Conservation (phyloP, 2,329 filamentous ascomycete species). For the Monosporascus sp. region DNA sequence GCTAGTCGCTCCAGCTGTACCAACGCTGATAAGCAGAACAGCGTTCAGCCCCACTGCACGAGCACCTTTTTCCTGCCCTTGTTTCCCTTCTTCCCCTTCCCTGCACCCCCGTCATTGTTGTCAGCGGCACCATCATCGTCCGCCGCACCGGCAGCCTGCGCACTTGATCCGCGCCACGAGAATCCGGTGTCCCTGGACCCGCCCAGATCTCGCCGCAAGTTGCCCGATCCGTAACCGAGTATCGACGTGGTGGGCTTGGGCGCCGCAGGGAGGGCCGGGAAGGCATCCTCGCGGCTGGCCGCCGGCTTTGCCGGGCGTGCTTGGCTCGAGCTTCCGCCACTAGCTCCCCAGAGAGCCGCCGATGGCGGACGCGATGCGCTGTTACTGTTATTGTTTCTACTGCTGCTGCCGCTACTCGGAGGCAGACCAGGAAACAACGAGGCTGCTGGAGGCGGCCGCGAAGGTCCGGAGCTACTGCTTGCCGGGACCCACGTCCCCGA, state of each 20-base stretch:
- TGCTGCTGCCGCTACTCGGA: slow-evolving; percentile 6
- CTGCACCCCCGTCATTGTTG: slow-evolving; percentile 18
- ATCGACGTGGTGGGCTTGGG: slow-evolving; percentile 62
- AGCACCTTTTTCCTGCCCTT: slow-evolving; percentile 59
- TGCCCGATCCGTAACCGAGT: slow-evolving; percentile 53
- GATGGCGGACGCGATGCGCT: slow-evolving; percentile 12
- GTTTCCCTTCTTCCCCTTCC: slow-evolving; percentile 51
- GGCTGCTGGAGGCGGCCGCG: slow-evolving; percentile 10
- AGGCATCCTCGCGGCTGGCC: slow-evolving; percentile 53
- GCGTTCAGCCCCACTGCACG: slow-evolving; percentile 51
- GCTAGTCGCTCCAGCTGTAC: too few relatives aligned
- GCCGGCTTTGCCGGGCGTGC: slow-evolving; percentile 9
- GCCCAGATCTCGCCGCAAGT: slow-evolving; percentile 50
- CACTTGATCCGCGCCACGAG: slow-evolving; percentile 40
- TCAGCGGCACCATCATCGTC: slow-evolving; percentile 8
- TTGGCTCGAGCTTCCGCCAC: slow-evolving; percentile 7
- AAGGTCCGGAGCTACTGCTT: background rate
- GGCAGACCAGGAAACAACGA: slow-evolving; percentile 26
- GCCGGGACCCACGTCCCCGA: slow-evolving; percentile 6
- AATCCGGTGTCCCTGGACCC: slow-evolving; percentile 43
- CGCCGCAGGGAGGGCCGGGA: slow-evolving; percentile 77
- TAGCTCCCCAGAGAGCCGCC: slow-evolving; percentile 17
- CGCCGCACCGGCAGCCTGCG: slow-evolving; percentile 3
- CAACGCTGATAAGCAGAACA: too few relatives aligned
- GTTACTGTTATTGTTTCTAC: background rate